phyloP scores from a whole-genome alignment of 176 grass and related monocot species.

The Carex littledalei region DNA sequence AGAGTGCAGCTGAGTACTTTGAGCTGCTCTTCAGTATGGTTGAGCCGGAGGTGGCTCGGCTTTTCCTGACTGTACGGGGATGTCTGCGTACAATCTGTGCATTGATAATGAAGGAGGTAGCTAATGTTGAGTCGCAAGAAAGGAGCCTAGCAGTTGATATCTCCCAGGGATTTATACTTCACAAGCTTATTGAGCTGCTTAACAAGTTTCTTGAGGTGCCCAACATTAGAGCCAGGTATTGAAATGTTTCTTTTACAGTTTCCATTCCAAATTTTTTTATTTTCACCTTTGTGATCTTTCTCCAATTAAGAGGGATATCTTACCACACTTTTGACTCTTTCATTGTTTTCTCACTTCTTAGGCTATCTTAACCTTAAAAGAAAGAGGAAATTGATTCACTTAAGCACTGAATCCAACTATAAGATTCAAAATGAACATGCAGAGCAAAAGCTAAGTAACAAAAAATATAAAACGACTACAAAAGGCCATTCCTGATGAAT shows the following conservation, averaged over 20 bases:
- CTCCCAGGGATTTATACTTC: constrained; percentile 95
- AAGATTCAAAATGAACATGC: background rate
- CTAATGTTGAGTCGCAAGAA: constrained; percentile 90
- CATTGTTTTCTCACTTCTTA: background rate
- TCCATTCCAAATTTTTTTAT: background rate
- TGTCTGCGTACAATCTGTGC: constrained; percentile 67
- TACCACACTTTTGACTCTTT: background rate
- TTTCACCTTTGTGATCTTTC: background rate
- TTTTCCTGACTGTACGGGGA: constrained; percentile 83
- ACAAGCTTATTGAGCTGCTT: constrained; percentile 89
- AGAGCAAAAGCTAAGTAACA: background rate
- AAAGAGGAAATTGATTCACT: background rate
- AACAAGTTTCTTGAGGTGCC: constrained; percentile 97
- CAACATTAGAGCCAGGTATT: constrained; percentile 86
- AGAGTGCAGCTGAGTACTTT: constrained; percentile 92
- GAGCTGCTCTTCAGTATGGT: constrained; percentile 87
- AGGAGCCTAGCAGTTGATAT: constrained; percentile 90
- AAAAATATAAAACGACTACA: background rate
- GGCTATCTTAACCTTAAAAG: background rate
- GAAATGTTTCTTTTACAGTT: constrained; percentile 8
- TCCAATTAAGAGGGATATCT: background rate
- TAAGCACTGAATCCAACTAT: background rate
- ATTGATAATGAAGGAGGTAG: constrained; percentile 82
- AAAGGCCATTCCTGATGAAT: background rate
- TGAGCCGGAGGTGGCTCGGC: constrained; percentile 63